Evolutionary conservation across 345 rosid genomes (phyloP).

Genomic region (Jatropha curcas): DNA sequence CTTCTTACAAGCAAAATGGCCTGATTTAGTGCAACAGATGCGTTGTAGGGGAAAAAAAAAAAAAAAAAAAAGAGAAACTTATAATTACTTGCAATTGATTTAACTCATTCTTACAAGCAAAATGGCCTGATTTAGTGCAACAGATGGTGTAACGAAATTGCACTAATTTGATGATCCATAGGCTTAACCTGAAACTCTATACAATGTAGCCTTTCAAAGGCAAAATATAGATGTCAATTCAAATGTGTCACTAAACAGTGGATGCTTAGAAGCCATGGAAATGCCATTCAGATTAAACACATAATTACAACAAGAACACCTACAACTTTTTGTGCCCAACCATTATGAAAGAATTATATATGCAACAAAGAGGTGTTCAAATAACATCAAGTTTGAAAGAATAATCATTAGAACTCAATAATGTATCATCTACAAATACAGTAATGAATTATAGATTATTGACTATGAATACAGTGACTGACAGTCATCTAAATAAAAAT

Average conservation of each 20-base stretch:
- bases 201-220: too few species aligned
- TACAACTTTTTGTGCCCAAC: neutral
- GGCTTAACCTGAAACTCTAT: neutral
- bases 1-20: neutral
- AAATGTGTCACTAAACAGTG: neutral
- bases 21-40: neutral
- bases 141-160: neutral
- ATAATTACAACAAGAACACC: neutral
- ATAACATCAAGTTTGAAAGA: neutral
- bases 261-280: neutral
- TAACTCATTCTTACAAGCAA: too few species aligned
- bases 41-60: too few species aligned
- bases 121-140: neutral
- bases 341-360: slow-evolving; percentile 5
- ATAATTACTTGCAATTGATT: too few species aligned
- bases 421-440: neutral
- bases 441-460: neutral
- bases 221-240: neutral
- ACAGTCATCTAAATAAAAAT: slow-evolving; percentile 62
- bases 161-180: neutral
- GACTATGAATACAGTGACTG: neutral
- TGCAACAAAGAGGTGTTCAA: neutral
- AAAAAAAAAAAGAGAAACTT: too few species aligned
- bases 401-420: neutral
- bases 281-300: neutral